Evolutionary conservation across 495 filamentous ascomycete species (phyloP), one percentile per base, ranked within the genome.

Genomic region (Penicillium coprophilum): DNA sequence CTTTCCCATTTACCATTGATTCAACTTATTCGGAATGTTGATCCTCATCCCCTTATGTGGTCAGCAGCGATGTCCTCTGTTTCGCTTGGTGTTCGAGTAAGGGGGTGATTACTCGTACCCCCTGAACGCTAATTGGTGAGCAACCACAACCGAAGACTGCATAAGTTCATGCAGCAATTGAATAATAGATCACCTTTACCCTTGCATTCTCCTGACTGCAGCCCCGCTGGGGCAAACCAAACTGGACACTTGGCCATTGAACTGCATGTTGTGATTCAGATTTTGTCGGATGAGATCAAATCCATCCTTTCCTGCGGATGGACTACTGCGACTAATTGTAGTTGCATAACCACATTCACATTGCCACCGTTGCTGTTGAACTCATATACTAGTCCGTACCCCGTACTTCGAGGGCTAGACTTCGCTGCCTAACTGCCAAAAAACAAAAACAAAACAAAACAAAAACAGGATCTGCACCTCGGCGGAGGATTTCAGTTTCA

Each of bases 181-280:
- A 50, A 53, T 59, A 65, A 61, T 54, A n/a, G 21, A 27, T 28
- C 53, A 30, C 39, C 23, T 5, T 36, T 31, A 61, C 62, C 64
- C 64, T 67, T 67, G 64, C 64, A 53, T 61, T 57, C 58, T 58
- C 61, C 58, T 61, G 49, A 59, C 57, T 54, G 32, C 48, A 27
- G 20, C 36, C 48, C 54, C 50, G 30, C 44, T 49, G 38, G 30
- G 27, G 51, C 38, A 47, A 53, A 46, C 63, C 54, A 49, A 49
- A 40, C 23, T 45, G 19, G 34, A 44, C 32, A 23, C 39, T 34
- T 56, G 46, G n/a, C 24, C 34, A 40, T 55, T 46, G 36, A 44
- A 39, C 50, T 38, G 49, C 32, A 6, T 34, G 9, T 46, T 38
- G 17, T 54, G 43, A 54, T 20, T 54, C 43, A 46, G 13, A 17